phyloP scores from a whole-genome alignment of 1,284 basidiomycete genomes.

The Peniophora sp. region DNA sequence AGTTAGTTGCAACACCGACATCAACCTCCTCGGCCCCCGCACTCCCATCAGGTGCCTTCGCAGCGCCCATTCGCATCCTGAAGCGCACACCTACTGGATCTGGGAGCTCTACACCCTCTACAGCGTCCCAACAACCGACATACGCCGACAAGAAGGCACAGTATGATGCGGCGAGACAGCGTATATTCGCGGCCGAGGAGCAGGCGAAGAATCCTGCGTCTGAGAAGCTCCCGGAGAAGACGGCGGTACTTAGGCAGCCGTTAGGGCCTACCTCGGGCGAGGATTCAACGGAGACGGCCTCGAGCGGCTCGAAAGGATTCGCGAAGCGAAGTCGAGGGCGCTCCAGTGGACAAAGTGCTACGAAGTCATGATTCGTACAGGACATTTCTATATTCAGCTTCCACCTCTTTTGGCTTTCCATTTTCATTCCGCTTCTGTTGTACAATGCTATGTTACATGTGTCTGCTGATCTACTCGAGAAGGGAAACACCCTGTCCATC shows the following conservation, averaged over 20 bases:
- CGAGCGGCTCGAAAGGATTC: too few species aligned
- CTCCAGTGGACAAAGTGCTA: too few species aligned
- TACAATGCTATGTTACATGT: background rate
- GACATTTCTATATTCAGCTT: background rate
- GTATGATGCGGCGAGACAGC: constrained; percentile 30
- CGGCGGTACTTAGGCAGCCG: background rate
- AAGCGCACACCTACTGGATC: constrained; percentile 22
- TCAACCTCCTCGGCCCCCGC: constrained; percentile 14
- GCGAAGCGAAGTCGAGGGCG: too few species aligned
- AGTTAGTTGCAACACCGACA: constrained; percentile 29
- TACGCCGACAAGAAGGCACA: constrained; percentile 28
- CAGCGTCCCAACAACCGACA: constrained; percentile 14
- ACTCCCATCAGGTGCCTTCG: constrained; percentile 26
- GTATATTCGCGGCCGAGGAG: constrained; percentile 22
- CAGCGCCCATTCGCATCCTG: constrained; percentile 28
- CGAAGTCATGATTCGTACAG: background rate
- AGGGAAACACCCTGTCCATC: background rate
- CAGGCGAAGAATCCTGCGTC: background rate
- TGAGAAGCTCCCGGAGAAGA: background rate
- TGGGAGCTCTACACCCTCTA: constrained; percentile 9
- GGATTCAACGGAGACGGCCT: background rate
- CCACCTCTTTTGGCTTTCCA: background rate
- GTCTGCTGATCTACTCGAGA: background rate
- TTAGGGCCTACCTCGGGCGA: background rate
- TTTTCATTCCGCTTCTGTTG: background rate